A percentile compares a stretch with the other conserved stretches of the same genome.
Conservation (phyloP, 2,329 filamentous ascomycete genomes). For the Fusarium papillatum region DNA sequence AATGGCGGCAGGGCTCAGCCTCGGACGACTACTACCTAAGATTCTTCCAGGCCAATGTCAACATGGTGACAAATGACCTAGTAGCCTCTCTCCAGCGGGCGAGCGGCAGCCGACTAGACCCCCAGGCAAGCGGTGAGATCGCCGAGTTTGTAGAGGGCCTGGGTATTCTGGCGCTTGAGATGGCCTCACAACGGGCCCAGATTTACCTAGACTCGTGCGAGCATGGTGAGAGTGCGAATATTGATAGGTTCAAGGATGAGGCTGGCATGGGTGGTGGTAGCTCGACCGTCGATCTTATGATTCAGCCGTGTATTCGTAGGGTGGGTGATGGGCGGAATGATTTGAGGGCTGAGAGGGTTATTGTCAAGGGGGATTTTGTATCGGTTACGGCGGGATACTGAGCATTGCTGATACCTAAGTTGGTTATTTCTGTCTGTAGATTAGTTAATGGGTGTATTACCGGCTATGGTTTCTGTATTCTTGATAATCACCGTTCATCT, state of each 20-base stretch:
- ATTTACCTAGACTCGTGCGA: conserved; percentile 23
- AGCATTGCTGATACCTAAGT: background rate
- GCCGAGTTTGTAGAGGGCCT: conserved; percentile 11
- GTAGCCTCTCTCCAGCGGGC: conserved; percentile 3
- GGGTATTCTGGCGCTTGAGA: conserved; percentile 25
- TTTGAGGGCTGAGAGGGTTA: conserved; percentile 12
- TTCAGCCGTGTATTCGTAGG: conserved; percentile 25
- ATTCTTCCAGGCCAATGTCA: conserved; percentile 13
- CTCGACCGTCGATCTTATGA: conserved; percentile 19
- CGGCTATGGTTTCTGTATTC: too few relatives aligned
- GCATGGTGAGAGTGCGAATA: conserved; percentile 1
- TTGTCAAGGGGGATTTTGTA: conserved; percentile 24
- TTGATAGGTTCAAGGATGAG: conserved; percentile 23
- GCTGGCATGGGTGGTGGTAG: conserved; percentile 8
- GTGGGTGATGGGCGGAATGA: conserved; percentile 28
- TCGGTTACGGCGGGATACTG: conserved; percentile 5
- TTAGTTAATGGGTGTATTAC: background rate
- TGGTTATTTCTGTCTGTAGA: background rate
- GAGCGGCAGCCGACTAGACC: background rate
- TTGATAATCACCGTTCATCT: background rate
- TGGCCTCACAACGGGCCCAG: conserved; percentile 26
- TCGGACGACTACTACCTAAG: background rate
- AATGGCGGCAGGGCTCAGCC: background rate
- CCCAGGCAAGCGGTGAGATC: conserved; percentile 10
- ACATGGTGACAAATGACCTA: conserved; percentile 10